Conservation (phyloP, 352 stramenopile genomes). For the Globisporangium abappressorium region DNA sequence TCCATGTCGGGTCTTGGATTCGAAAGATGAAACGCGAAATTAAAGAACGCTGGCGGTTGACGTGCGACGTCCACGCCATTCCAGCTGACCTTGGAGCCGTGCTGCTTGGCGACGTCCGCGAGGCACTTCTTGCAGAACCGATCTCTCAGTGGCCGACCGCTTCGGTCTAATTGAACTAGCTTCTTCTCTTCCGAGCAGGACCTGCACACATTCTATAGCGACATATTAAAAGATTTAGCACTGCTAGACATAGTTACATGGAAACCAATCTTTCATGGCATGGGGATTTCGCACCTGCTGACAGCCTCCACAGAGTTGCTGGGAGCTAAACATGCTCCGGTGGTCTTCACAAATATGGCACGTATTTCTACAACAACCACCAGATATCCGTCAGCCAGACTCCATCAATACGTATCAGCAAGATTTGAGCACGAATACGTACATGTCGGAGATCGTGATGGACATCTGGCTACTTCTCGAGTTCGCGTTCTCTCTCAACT, state of each 20-base stretch:
- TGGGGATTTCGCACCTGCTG: conserved; percentile 18
- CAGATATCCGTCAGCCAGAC: background rate
- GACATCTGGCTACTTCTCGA: background rate
- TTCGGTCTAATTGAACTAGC: conserved; percentile 45
- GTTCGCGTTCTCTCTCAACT: background rate
- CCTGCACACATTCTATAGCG: conserved; percentile 39
- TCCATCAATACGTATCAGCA: background rate
- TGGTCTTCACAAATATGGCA: conserved; percentile 1
- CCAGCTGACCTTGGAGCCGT: conserved; percentile 10
- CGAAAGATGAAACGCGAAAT: conserved; percentile 6
- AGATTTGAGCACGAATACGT: background rate
- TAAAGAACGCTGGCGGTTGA: conserved; percentile 18
- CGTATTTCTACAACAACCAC: conserved; percentile 8
- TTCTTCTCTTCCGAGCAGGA: conserved; percentile 43
- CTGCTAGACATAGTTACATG: background rate
- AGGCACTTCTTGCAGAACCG: conserved; percentile 48
- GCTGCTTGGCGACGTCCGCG: conserved; percentile 18
- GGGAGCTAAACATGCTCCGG: conserved; percentile 5
- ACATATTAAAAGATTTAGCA: background rate
- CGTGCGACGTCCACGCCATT: background rate
- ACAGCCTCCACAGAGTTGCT: conserved; percentile 27
- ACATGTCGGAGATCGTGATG: conserved; percentile 10
- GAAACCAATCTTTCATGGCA: background rate
- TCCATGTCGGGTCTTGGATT: background rate
- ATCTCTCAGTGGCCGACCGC: conserved; percentile 28